A percentile compares a stretch with the other conserved stretches of the same genome.
Evolutionary conservation across 306 rosid genomes (phyloP).

Genomic region (Trifolium dubium): DNA sequence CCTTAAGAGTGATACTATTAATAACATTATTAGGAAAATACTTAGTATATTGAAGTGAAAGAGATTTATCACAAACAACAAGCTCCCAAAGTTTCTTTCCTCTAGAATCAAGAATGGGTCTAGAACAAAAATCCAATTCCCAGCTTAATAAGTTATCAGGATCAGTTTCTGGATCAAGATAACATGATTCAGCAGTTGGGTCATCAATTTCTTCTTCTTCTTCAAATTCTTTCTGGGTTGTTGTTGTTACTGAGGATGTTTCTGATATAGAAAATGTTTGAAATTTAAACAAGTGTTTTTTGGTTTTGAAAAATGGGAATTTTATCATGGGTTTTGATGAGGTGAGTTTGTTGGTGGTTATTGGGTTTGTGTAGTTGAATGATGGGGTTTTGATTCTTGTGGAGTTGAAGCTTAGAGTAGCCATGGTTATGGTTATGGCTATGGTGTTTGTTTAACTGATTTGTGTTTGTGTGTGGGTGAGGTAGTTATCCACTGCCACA

Average conservation of each 20-base stretch:
- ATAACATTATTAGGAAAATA: slow-evolving; percentile 92
- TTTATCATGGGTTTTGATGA: slow-evolving; percentile 43
- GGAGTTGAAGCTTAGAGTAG: slow-evolving; percentile 77
- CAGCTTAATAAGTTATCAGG: slow-evolving; percentile 68
- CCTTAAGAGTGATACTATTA: slow-evolving; percentile 85
- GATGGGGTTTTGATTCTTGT: slow-evolving; percentile 64
- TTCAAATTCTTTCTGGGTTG: slow-evolving; percentile 58
- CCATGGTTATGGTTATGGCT: slow-evolving; percentile 57
- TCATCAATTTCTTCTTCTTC: slow-evolving; percentile 56
- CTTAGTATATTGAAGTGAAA: slow-evolving; percentile 83
- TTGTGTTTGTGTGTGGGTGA: slow-evolving; percentile 1
- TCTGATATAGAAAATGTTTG: slow-evolving; percentile 63
- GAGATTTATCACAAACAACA: slow-evolving; percentile 80
- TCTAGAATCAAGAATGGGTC: slow-evolving; percentile 84
- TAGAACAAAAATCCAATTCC: slow-evolving; percentile 95
- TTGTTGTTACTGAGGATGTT: slow-evolving; percentile 51
- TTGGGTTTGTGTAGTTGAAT: slow-evolving; percentile 43
- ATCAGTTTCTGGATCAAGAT: slow-evolving; percentile 72
- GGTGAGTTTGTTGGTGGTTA: slow-evolving; percentile 41
- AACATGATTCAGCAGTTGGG: slow-evolving; percentile 76
- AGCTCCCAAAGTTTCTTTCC: slow-evolving; percentile 99
- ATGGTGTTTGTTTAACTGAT: background rate
- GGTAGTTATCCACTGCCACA: slow-evolving; percentile 39
- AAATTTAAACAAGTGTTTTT: slow-evolving; percentile 44
- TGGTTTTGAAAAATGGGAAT: slow-evolving; percentile 36